A percentile compares a stretch with the other conserved stretches of the same genome.
phyloP scores from a whole-genome alignment of 441 rosid genomes.

The Gossypium gossypioides region DNA sequence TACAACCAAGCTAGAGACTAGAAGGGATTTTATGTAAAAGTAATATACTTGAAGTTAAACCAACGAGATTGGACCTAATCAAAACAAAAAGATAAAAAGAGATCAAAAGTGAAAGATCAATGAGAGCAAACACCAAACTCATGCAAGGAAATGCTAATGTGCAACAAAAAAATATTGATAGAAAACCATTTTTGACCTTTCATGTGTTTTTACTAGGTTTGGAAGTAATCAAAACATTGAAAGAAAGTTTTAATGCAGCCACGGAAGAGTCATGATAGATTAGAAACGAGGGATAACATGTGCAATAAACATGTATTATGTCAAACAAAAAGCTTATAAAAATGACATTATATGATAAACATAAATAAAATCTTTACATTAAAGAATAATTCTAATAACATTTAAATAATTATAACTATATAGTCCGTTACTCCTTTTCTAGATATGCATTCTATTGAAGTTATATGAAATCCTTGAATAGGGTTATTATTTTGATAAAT shows the following conservation, averaged over 20 bases:
- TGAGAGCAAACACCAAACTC: neutral
- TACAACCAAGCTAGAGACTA: neutral
- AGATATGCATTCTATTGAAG: neutral
- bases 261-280: neutral
- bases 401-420: neutral
- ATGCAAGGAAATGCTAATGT: neutral
- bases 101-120: neutral
- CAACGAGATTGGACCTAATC: neutral
- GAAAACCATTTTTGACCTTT: neutral
- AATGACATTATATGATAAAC: neutral
- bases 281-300: neutral
- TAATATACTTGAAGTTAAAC: neutral
- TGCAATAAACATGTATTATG: neutral
- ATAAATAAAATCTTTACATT: neutral
- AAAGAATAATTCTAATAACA: neutral
- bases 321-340: neutral
- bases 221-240: neutral
- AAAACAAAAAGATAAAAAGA: neutral
- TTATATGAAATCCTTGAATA: neutral
- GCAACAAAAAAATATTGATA: neutral
- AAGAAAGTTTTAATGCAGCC: neutral
- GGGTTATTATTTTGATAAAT: neutral
- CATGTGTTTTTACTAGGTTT: neutral
- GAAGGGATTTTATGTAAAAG: neutral
- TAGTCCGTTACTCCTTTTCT: neutral